Evolutionary conservation across 129 eudicot species (phyloP), one percentile per base, ranked within the genome.

Genomic region (Pulicaria dysenterica): DNA sequence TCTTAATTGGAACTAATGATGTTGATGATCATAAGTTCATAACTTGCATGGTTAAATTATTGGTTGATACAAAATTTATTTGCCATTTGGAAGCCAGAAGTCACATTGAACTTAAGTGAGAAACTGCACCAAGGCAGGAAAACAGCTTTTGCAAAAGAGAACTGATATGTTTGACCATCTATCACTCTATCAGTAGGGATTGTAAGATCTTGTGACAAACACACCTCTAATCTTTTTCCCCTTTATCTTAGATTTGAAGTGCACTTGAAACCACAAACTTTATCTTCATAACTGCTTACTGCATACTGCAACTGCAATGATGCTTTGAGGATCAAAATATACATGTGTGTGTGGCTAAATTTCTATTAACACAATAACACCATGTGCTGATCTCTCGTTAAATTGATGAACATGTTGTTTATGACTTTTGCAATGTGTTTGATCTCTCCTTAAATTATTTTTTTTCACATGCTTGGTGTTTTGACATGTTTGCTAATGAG

Each of bases 161-260:
- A 12, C 47, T 12, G 24, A 61, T 13, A 13, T 61, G 38, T n/a
- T 39, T 39, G 47, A 13, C 31, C 67, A 39, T 39, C 31, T 61
- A 17, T 39, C 40, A 39, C n/a, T 39, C 31, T 61, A 17, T 39
- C 40, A 39, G 47, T 39, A 61, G 66, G 66, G 38, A 60, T n/a
- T 60, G 47, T 60, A 60, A 38, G 31, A 13, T 60, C n/a, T 59
- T 38, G 31, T 37, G 24, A 38, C 66, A 60, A 60, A 40, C 38
- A 61, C 46, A 39, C 3, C 5, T 61, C 46, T 39, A 14, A n/a
- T 39, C 3, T 60, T 60, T 59, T 61, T 61, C 13, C 47, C 4
- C 40, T 61, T 61, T 40, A 61, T 61, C 8, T 61, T 61, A 4
- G 67, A 39, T 61, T 31, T 61, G 3, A 40, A 24, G 31, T 61